These are phyloP conservation scores for Hypericum androsaemum DNA, from an alignment of 345 rosid species.

Conservation along the genomic window DNA sequence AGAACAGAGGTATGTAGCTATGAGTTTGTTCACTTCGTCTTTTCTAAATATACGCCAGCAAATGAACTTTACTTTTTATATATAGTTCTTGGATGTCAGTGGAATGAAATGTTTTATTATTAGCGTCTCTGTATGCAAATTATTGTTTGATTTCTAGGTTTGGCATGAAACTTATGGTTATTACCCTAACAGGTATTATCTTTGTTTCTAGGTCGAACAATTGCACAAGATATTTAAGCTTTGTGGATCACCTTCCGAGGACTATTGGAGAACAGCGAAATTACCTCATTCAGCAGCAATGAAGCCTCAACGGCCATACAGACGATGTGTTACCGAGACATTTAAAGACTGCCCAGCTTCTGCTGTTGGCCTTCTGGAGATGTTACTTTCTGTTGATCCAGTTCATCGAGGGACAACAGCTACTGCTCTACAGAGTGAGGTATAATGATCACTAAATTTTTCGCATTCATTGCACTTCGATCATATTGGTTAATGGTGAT, in stretches of 20 bases:
- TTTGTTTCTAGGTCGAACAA: slow-evolving; percentile 70
- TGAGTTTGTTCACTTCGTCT: background rate
- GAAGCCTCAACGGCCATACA: slow-evolving; percentile 73
- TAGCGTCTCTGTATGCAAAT: too few relatives aligned
- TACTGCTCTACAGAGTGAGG: slow-evolving; percentile 74
- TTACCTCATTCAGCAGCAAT: slow-evolving; percentile 56
- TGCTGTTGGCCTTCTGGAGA: slow-evolving; percentile 62
- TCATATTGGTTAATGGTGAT: too few relatives aligned
- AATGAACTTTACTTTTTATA: too few relatives aligned
- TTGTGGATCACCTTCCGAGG: slow-evolving; percentile 86
- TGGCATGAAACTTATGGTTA: too few relatives aligned
- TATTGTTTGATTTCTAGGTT: too few relatives aligned
- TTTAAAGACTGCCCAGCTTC: slow-evolving; percentile 51
- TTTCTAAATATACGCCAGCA: background rate
- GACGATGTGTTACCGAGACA: slow-evolving; percentile 50
- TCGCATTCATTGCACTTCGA: too few relatives aligned
- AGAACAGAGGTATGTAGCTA: slow-evolving; percentile 66
- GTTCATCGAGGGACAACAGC: slow-evolving; percentile 65
- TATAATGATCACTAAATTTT: slow-evolving; percentile 10
- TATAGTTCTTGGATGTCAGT: too few relatives aligned
- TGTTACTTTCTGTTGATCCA: slow-evolving; percentile 79
- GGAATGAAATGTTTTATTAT: too few relatives aligned
- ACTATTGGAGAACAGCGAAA: slow-evolving; percentile 62
- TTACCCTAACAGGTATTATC: background rate
- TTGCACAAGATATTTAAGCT: slow-evolving; percentile 88